These are phyloP conservation scores for Boletus subparvulus DNA, from an alignment of 768 basidiomycete genomes.

Conservation along the genomic window DNA sequence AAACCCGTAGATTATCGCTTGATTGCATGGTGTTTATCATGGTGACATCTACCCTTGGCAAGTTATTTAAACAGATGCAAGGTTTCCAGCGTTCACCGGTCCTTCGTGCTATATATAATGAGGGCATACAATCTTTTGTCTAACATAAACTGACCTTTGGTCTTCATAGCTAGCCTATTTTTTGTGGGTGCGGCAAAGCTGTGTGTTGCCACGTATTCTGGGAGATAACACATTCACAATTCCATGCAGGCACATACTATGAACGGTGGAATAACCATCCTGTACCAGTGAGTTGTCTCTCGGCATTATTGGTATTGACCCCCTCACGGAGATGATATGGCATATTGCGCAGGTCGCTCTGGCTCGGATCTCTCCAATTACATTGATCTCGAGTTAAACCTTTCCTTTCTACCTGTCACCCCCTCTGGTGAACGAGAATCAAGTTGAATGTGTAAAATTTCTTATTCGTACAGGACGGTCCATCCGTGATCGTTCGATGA, in stretches of 20 bases:
- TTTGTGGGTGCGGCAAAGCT: too few relatives aligned
- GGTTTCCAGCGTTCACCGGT: not conserved
- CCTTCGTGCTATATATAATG: constrained; percentile 6
- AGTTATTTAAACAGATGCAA: not conserved
- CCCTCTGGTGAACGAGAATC: too few relatives aligned
- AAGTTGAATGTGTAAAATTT: too few relatives aligned
- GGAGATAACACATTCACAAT: not conserved
- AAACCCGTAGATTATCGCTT: not conserved
- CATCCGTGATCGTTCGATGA: too few relatives aligned
- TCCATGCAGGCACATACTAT: not conserved
- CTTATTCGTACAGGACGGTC: too few relatives aligned
- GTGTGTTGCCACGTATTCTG: not conserved
- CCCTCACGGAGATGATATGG: too few relatives aligned
- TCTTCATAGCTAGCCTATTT: not conserved
- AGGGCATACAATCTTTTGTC: not conserved
- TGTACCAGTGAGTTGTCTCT: constrained; percentile 4
- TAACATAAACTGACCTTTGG: not conserved
- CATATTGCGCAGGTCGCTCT: too few relatives aligned
- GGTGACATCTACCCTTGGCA: not conserved
- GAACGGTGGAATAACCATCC: not conserved
- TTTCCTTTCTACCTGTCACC: too few relatives aligned
- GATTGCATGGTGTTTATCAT: not conserved
- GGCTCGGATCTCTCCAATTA: too few relatives aligned
- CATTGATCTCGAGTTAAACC: too few relatives aligned
- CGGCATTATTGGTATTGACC: too few relatives aligned